A percentile compares a stretch with the other conserved stretches of the same genome.
Conservation (phyloP, 2,329 filamentous ascomycete species). For the Diplodia scrobiculata region DNA sequence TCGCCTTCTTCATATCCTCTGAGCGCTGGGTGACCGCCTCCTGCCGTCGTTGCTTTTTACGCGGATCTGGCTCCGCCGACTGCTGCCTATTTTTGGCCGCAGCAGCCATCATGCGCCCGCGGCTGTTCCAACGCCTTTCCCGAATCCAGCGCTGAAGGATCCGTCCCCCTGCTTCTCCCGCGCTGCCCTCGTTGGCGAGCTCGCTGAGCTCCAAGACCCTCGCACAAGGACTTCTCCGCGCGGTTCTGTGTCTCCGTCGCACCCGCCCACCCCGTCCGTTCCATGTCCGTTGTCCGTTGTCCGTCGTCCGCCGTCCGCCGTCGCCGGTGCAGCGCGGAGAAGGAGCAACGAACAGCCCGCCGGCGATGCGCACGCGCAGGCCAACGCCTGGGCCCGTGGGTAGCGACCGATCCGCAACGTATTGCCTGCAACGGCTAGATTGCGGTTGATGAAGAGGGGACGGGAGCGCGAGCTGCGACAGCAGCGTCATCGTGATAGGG, state of each 20-base stretch:
- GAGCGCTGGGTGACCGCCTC: slow-evolving; percentile 8
- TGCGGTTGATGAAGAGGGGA: slow-evolving; percentile 14
- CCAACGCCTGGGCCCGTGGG: background rate
- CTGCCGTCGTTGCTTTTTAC: slow-evolving; percentile 4
- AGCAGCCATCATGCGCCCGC: slow-evolving; percentile 24
- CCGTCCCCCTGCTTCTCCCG: background rate
- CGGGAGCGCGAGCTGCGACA: slow-evolving; percentile 17
- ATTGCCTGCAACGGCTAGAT: slow-evolving; percentile 25
- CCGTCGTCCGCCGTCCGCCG: background rate
- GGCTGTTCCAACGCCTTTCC: slow-evolving; percentile 18
- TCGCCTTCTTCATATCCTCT: slow-evolving; percentile 14
- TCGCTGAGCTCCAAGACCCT: background rate
- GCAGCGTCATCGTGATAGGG: background rate
- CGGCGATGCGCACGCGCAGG: background rate
- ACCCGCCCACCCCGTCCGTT: background rate
- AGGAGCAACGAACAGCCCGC: background rate
- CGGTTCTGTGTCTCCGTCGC: slow-evolving; percentile 13
- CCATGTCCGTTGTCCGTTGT: background rate
- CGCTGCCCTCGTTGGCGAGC: slow-evolving; percentile 5
- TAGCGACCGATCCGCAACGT: slow-evolving; percentile 19
- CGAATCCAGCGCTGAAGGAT: slow-evolving; percentile 23
- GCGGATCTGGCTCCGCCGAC: slow-evolving; percentile 17
- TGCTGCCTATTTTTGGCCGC: slow-evolving; percentile 27
- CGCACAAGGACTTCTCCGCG: slow-evolving; percentile 24
- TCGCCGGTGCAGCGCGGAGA: background rate